Base-by-base conservation (phyloP, 2,329 filamentous ascomycete genomes). In the Paramyrothecium roridum region DNA sequence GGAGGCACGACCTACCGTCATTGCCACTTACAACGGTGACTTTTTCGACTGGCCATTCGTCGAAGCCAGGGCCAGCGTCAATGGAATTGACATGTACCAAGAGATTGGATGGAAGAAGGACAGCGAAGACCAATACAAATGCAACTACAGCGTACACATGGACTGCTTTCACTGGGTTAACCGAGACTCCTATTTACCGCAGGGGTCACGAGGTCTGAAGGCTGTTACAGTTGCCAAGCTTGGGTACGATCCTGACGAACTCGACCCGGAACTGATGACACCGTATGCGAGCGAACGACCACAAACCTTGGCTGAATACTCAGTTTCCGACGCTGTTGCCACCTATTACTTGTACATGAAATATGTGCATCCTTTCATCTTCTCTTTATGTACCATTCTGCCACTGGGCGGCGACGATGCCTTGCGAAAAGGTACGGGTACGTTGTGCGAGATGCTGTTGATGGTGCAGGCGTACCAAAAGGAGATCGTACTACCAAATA, bases 11-110 rank as follows among this genome's bases (percentile, higher is more conserved):
- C 95, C 95, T 1, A 98, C 93, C 0, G 93, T 99, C 55, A 99
- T 99, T 70, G 93, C 96, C 37, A 99, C 95, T n/a, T 99, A 99
- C 81, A 99, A 99, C 91, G 95, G 95, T 77, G 95, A 99, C 78
- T 99, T 99, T 72, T 99, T 99, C 86, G 95, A 99, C 87, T 99
- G 95, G 95, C 93, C 95, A 0, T 99, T 96, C 68, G 92, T 99
- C 22, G 95, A 99, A 76, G 86, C 95, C 48, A 83, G 95, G 75
- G 91, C 96, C 26, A 96, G 92, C 68, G 84, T 97, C 61, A 88
- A 96, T 63, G 95, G 96, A 30, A 97, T 99, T 69, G 95, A 99
- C 73, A 98, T 99, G 95, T 99, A 99, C 74, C 90, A 89, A 59
- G 96, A 99, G 71, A 99, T 97, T 65, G 95, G 95, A 6, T 99